Conservation (phyloP, 768 basidiomycete genomes). For the Russula sp. region DNA sequence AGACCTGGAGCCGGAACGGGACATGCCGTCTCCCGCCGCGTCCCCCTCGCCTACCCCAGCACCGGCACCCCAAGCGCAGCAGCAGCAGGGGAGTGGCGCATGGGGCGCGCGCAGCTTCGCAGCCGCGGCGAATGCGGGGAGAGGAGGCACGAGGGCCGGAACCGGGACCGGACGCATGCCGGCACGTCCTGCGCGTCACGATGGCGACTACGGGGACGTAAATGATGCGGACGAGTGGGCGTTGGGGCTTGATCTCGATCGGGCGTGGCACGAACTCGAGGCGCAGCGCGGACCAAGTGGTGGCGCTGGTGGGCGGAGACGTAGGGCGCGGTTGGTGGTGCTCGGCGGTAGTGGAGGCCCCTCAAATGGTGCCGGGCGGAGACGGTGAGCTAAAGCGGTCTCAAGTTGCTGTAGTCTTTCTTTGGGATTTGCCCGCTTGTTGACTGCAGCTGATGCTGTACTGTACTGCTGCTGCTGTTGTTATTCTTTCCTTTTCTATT, state of each 20-base stretch:
- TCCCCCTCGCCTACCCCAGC: not conserved
- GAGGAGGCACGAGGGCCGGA: constrained; percentile 29
- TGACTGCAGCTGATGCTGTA: too few relatives aligned
- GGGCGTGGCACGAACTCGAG: constrained; percentile 77
- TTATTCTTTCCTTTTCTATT: too few relatives aligned
- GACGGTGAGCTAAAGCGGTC: constrained; percentile 14
- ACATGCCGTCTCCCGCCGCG: not conserved
- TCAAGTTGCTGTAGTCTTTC: too few relatives aligned
- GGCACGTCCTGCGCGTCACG: constrained; percentile 27
- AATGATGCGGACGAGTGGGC: constrained; percentile 62
- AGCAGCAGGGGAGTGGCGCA: constrained; percentile 38
- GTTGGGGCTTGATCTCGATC: constrained; percentile 42
- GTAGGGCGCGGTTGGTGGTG: constrained; percentile 60
- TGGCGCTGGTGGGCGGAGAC: constrained; percentile 43
- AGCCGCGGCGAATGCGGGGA: constrained; percentile 57
- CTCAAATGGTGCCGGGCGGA: constrained; percentile 42
- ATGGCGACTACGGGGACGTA: constrained; percentile 18
- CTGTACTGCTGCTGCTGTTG: too few relatives aligned
- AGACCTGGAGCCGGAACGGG: constrained; percentile 2
- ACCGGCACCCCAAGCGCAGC: not conserved
- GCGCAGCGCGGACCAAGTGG: constrained; percentile 34
- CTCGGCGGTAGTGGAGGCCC: constrained; percentile 65
- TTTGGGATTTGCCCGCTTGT: too few relatives aligned
- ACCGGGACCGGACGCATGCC: constrained; percentile 26
- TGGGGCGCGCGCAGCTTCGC: constrained; percentile 85